These are phyloP conservation scores for Syncephalastrum contaminatum DNA, from an alignment of 371 early-diverging fungal genomes.

Conservation along the genomic window DNA sequence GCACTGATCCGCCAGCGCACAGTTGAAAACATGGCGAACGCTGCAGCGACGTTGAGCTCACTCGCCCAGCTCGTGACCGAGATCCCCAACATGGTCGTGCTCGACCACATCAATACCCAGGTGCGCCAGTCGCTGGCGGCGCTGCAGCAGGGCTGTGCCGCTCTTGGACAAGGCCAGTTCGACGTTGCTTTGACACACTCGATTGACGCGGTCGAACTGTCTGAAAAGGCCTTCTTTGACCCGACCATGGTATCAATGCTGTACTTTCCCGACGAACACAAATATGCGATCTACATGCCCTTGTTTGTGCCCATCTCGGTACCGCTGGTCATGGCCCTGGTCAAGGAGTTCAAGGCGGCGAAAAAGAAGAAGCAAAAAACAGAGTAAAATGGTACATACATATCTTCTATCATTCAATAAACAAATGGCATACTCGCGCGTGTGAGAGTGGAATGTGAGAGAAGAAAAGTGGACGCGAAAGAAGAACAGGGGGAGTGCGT, in stretches of 20 bases:
- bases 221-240: constrained; percentile 94
- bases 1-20: constrained; percentile 64
- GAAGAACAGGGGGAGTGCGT: neutral
- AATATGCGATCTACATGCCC: constrained; percentile 96
- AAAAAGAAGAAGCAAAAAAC: constrained; percentile 12
- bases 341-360: constrained; percentile 47
- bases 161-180: constrained; percentile 31
- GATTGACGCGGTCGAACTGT: constrained; percentile 60
- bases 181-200: constrained; percentile 52
- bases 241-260: constrained; percentile 95
- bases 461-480: constrained; percentile 1
- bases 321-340: constrained; percentile 61
- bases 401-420: too few relatives aligned
- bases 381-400: neutral
- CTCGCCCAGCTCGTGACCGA: constrained; percentile 73
- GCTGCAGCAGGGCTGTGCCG: constrained; percentile 21
- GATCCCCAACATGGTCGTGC: constrained; percentile 91
- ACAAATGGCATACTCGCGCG: too few relatives aligned
- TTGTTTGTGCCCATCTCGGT: constrained; percentile 90
- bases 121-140: constrained; percentile 45
- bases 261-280: constrained; percentile 97
- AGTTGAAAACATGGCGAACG: constrained; percentile 67
- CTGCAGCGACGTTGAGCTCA: constrained; percentile 76
- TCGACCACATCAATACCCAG: constrained; percentile 75
- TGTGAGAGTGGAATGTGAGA: neutral